Evolutionary conservation across 441 rosid species (phyloP).

Genomic region (Flueggea neowawraea): DNA sequence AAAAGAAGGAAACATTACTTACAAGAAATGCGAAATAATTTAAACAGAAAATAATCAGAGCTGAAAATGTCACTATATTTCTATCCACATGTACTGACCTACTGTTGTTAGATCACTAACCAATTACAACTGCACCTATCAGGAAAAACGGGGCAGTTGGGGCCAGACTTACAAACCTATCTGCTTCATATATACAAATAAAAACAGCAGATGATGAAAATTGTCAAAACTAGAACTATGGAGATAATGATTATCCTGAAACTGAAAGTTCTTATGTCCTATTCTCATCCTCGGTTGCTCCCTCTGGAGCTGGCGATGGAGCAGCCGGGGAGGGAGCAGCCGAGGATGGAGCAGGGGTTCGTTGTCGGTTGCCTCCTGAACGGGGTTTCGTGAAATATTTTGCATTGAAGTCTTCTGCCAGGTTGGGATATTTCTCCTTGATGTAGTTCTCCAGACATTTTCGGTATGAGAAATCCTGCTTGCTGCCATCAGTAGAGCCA

Average conservation of each 20-base stretch:
- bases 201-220: conserved; percentile 25
- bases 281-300: conserved; percentile 5
- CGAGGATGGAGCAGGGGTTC: conserved; percentile 20
- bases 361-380: conserved; percentile 26
- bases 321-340: background rate
- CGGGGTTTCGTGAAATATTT: conserved; percentile 58
- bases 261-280: background rate
- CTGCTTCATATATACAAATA: conserved; percentile 26
- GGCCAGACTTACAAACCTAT: background rate
- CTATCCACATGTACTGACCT: conserved; percentile 8
- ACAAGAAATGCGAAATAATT: too few relatives aligned
- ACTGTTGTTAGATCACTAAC: conserved; percentile 7
- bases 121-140: conserved; percentile 19
- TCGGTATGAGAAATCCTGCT: conserved; percentile 75
- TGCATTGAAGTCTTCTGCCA: conserved; percentile 52
- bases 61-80: background rate
- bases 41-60: too few relatives aligned
- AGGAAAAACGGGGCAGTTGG: conserved; percentile 17
- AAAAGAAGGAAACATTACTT: too few relatives aligned
- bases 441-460: conserved; percentile 65
- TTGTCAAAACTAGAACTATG: background rate
- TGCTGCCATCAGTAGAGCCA: conserved; percentile 63
- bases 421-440: conserved; percentile 53
- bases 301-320: conserved; percentile 11
- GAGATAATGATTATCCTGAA: background rate